Percentiles rank a stretch among this genome's conserved stretches.
Conservation (phyloP, 495 filamentous ascomycete genomes). For the Aspergillus affinis region DNA sequence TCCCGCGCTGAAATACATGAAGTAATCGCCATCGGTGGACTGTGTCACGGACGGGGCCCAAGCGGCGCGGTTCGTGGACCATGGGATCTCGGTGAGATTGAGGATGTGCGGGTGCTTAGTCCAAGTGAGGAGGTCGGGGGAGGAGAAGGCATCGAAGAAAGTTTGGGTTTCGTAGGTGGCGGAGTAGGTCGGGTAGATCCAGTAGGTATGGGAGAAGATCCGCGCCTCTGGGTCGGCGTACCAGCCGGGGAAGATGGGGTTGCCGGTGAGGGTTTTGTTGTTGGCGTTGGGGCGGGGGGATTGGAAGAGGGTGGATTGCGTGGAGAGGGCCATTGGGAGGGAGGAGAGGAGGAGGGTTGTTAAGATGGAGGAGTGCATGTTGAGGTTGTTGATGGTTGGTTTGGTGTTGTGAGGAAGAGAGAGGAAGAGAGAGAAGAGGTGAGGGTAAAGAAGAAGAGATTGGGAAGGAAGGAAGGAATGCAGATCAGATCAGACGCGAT, state of each 20-base stretch:
- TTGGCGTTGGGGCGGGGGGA: constrained; percentile 26
- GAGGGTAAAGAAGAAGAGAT: neutral
- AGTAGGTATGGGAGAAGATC: constrained; percentile 41
- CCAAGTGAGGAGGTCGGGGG: constrained; percentile 45
- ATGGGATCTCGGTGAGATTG: constrained; percentile 36
- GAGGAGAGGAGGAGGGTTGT: constrained; percentile 3
- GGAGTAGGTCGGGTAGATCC: constrained; percentile 46
- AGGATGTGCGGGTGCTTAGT: constrained; percentile 40
- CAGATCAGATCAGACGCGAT: constrained; percentile 1
- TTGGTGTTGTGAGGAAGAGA: no score
- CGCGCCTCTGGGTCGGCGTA: constrained; percentile 50
- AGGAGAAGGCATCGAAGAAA: constrained; percentile 50
- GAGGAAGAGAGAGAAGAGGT: neutral
- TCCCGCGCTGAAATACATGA: constrained; percentile 48
- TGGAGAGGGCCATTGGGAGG: neutral
- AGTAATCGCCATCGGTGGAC: constrained; percentile 33
- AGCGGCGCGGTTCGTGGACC: constrained; percentile 40
- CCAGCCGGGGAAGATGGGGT: constrained; percentile 46
- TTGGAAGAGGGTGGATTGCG: constrained; percentile 1
- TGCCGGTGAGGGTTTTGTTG: constrained; percentile 31
- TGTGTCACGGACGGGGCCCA: constrained; percentile 47
- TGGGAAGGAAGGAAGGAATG: neutral
- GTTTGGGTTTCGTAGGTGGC: constrained; percentile 41
- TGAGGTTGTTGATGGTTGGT: neutral
- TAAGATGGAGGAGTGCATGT: neutral